Conservation (phyloP, 2,329 filamentous ascomycete genomes). For the Sordariomycetes sp. region DNA sequence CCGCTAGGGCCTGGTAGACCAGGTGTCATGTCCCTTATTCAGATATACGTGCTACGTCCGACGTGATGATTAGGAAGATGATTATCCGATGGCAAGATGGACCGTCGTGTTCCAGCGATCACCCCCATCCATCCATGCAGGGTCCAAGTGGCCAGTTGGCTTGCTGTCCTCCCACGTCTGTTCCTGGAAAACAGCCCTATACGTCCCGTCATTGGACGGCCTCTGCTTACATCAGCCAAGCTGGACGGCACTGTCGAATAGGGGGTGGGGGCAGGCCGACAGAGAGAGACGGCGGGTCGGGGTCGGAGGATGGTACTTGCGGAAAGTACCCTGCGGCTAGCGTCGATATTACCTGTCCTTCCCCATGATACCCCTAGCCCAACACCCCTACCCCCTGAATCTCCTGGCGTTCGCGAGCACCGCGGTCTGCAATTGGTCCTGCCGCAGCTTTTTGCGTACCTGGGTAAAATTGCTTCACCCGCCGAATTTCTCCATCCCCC, state of each 20-base stretch:
- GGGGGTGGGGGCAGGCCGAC: background rate
- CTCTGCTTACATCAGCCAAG: background rate
- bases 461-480: conserved; percentile 22
- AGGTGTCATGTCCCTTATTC: too few species aligned
- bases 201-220: background rate
- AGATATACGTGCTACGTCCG: too few species aligned
- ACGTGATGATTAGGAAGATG: too few species aligned
- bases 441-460: conserved; percentile 17
- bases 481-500: conserved; percentile 10
- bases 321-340: background rate
- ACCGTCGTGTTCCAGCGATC: too few species aligned
- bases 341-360: background rate
- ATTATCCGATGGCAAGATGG: too few species aligned
- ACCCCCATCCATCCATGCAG: too few species aligned
- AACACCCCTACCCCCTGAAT: conserved; percentile 10
- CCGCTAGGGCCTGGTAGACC: too few species aligned
- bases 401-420: conserved; percentile 5
- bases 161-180: background rate
- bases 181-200: background rate
- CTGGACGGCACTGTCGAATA: background rate
- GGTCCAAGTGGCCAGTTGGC: too few species aligned
- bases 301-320: background rate
- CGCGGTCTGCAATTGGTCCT: conserved; percentile 11
- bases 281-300: background rate
- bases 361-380: conserved; percentile 3